Base-by-base conservation (phyloP, 2,329 filamentous ascomycete genomes). In the Ophiocordyceps polyrhachis-furcata region DNA sequence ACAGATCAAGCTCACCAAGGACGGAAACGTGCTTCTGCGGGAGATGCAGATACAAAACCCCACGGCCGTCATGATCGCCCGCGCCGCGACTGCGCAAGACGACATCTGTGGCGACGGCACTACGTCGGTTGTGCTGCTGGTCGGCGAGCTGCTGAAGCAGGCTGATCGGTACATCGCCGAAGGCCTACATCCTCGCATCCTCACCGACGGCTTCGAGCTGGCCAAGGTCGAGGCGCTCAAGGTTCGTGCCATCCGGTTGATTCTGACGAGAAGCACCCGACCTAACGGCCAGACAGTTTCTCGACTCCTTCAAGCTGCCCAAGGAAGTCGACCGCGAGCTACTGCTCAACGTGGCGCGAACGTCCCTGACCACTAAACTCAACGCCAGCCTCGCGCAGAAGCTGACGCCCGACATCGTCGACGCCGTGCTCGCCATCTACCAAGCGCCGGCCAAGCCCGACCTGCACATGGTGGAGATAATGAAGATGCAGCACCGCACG, bases 401-500 rank as follows among this genome's bases (percentile, higher is more conserved):
- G 61, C 79, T 98, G 49, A 96, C 88, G 0, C 87, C 91, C 47
- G 83, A 86, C 56, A 94, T 98, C 57, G 91, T 96, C 57, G 91
- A 98, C 61, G 84, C 91, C 48, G 91, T 98, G 42, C 79, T 98
- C 46, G 77, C 91, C 51, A 98, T 98, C 62, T 88, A 95, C 70
- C 75, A 87, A 62, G 70, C 84, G 17, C 85, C 85, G 23, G 79
- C 77, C 50, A 96, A 96, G 69, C 93, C 93, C 46, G 91, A 98
- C 66, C 66, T 98, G 58, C 89, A 96, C 70, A 98, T 98, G 91
- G 75, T 98, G 53, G 91, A 98, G 67, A 96, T 98, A 56, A 98
- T 98, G 91, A 96, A 93, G 63, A 96, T 98, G 89, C 91, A 98
- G 69, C 91, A 98, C 69, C 83, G 89, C 54, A 87, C 85, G 44